These are phyloP conservation scores for Scytalidium sp. DNA, from an alignment of 2,329 filamentous ascomycete genomes.

Conservation along the genomic window DNA sequence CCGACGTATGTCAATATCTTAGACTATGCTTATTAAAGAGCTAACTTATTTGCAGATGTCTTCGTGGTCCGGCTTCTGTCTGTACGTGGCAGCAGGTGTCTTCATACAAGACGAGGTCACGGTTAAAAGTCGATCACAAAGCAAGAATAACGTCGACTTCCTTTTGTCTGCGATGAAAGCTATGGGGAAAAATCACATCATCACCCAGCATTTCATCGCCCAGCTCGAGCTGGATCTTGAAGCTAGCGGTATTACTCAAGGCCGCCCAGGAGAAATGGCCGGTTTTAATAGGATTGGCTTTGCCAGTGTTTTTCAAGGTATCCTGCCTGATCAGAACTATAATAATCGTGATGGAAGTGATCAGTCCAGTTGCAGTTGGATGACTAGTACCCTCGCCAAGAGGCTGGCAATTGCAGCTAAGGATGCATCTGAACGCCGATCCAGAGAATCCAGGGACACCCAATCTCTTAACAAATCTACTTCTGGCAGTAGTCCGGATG, in stretches of 20 bases:
- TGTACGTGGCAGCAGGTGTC: slow-evolving; percentile 82
- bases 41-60: slow-evolving; percentile 54
- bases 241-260: slow-evolving; percentile 14
- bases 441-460: too few species aligned
- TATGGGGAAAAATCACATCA: slow-evolving; percentile 67
- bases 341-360: neutral
- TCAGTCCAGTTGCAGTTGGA: neutral
- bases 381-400: neutral
- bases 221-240: slow-evolving; percentile 83
- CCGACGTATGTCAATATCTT: slow-evolving; percentile 51
- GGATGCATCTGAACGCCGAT: too few species aligned
- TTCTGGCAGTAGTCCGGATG: neutral
- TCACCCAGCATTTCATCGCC: slow-evolving; percentile 81
- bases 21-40: slow-evolving; percentile 10
- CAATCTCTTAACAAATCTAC: too few species aligned
- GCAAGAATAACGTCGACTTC: slow-evolving; percentile 61
- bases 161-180: slow-evolving; percentile 75
- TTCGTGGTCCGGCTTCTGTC: slow-evolving; percentile 74
- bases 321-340: neutral
- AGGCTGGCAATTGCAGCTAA: neutral
- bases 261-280: too few species aligned
- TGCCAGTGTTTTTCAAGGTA: too few species aligned
- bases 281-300: too few species aligned
- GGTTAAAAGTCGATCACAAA: slow-evolving; percentile 13
- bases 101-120: slow-evolving; percentile 72